These are phyloP conservation scores for Erodium maritimum DNA, from an alignment of 345 rosid genomes.

Conservation along the genomic window DNA sequence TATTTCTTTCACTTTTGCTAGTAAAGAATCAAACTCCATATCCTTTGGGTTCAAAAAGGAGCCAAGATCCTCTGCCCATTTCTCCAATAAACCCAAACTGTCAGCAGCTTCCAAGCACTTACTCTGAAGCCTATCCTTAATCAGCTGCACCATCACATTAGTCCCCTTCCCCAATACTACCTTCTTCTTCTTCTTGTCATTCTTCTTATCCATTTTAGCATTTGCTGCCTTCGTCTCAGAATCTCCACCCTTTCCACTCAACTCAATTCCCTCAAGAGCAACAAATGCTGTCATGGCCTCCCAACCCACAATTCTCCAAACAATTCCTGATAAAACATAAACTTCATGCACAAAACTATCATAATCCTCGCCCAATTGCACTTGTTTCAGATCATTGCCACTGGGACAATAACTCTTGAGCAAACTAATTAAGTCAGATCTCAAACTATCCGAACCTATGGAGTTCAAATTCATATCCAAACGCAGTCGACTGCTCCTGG, in stretches of 20 bases:
- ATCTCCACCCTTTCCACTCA: slow-evolving; percentile 20
- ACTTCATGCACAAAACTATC: slow-evolving; percentile 39
- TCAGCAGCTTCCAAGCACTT: slow-evolving; percentile 22
- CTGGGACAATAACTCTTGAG: slow-evolving; percentile 19
- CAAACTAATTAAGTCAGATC: slow-evolving; percentile 14
- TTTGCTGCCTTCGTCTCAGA: slow-evolving; percentile 32
- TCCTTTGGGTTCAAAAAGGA: slow-evolving; percentile 37
- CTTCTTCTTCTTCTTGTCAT: slow-evolving; percentile 63
- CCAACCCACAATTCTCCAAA: slow-evolving; percentile 68
- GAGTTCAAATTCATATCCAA: slow-evolving; percentile 30
- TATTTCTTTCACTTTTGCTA: slow-evolving; percentile 51
- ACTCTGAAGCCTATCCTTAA: slow-evolving; percentile 43
- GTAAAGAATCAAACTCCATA: slow-evolving; percentile 35
- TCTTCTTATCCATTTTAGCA: slow-evolving; percentile 32
- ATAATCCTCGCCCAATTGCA: slow-evolving; percentile 29
- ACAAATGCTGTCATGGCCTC: slow-evolving; percentile 56
- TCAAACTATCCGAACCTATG: slow-evolving; percentile 25
- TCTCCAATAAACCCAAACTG: slow-evolving; percentile 20
- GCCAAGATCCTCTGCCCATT: slow-evolving; percentile 32
- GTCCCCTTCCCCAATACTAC: slow-evolving; percentile 68
- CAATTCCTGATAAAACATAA: slow-evolving; percentile 28
- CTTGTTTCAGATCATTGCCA: slow-evolving; percentile 18
- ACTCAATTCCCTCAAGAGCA: slow-evolving; percentile 49
- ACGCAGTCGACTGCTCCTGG: slow-evolving; percentile 39
- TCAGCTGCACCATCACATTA: slow-evolving; percentile 39